A percentile compares a stretch with the other conserved stretches of the same genome.
phyloP scores from a whole-genome alignment of 2,329 filamentous ascomycete genomes.

The Tetracladium maxilliforme region DNA sequence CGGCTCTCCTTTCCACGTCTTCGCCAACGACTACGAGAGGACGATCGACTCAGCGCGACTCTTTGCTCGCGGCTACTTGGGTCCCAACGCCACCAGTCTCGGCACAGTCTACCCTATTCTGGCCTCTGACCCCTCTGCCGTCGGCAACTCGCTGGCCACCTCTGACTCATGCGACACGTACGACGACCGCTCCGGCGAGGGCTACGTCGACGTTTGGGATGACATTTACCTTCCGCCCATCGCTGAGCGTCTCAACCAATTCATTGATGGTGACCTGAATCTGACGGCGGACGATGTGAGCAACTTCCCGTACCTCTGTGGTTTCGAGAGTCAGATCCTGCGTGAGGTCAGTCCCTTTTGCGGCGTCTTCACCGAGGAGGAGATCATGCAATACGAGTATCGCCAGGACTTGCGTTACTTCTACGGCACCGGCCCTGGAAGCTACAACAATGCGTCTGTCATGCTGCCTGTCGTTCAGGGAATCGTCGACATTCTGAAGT shows the following conservation, averaged over 20 bases:
- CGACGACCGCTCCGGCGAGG: slow-evolving; percentile 33
- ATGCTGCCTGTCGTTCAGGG: slow-evolving; percentile 46
- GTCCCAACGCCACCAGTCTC: slow-evolving; percentile 32
- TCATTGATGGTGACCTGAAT: slow-evolving; percentile 37
- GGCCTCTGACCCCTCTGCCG: slow-evolving; percentile 28
- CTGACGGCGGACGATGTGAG: slow-evolving; percentile 36
- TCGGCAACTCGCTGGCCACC: slow-evolving; percentile 47
- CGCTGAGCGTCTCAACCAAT: slow-evolving; percentile 33
- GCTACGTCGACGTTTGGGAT: slow-evolving; percentile 30
- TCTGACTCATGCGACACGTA: slow-evolving; percentile 50
- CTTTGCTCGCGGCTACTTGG: slow-evolving; percentile 47
- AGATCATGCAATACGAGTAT: slow-evolving; percentile 51
- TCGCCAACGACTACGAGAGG: slow-evolving; percentile 51
- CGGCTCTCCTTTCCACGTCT: slow-evolving; percentile 35
- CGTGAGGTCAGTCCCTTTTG: slow-evolving; percentile 48
- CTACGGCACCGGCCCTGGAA: slow-evolving; percentile 46
- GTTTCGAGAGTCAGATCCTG: slow-evolving; percentile 54
- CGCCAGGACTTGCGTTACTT: slow-evolving; percentile 54
- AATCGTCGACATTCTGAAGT: slow-evolving; percentile 33
- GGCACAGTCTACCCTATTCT: slow-evolving; percentile 45
- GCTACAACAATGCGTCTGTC: slow-evolving; percentile 35
- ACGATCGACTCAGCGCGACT: slow-evolving; percentile 46
- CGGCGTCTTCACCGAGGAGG: slow-evolving; percentile 42
- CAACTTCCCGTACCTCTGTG: slow-evolving; percentile 54
- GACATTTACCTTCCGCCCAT: slow-evolving; percentile 35